A percentile compares a stretch with the other conserved stretches of the same genome.
phyloP scores from a whole-genome alignment of 1,284 basidiomycete species.

The Boletus mariae region DNA sequence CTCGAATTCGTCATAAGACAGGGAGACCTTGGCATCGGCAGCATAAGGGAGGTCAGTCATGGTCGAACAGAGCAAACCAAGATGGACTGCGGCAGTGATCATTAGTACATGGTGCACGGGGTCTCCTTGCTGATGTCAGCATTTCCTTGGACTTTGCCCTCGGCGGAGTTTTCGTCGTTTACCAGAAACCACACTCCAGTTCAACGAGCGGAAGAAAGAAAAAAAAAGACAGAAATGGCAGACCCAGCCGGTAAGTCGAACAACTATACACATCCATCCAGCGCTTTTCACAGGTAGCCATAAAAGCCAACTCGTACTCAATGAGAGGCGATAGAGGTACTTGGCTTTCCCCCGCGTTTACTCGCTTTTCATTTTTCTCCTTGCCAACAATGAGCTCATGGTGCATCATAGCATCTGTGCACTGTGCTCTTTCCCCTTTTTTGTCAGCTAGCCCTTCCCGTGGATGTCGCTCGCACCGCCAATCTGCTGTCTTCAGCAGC shows the following conservation, averaged over 20 bases:
- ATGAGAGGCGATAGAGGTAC: slow-evolving; percentile 36
- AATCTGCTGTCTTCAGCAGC: slow-evolving; percentile 38
- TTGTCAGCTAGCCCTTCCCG: slow-evolving; percentile 56
- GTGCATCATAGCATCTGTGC: slow-evolving; percentile 53
- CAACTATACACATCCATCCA: slow-evolving; percentile 9
- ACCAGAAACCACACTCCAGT: slow-evolving; percentile 25
- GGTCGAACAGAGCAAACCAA: slow-evolving; percentile 7
- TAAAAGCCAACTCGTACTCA: slow-evolving; percentile 30
- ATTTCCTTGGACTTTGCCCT: background rate
- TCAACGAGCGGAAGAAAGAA: slow-evolving; percentile 4
- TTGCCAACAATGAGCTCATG: slow-evolving; percentile 50
- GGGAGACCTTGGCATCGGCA: slow-evolving; percentile 87
- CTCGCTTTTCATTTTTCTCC: slow-evolving; percentile 22
- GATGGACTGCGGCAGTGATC: slow-evolving; percentile 12
- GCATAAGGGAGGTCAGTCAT: slow-evolving; percentile 95
- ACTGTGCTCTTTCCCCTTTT: slow-evolving; percentile 50
- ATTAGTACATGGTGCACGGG: slow-evolving; percentile 17
- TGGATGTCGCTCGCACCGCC: slow-evolving; percentile 36
- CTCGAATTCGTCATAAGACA: slow-evolving; percentile 87
- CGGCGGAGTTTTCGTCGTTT: slow-evolving; percentile 24
- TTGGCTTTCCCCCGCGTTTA: slow-evolving; percentile 26
- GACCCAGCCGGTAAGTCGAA: slow-evolving; percentile 35
- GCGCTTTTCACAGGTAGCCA: slow-evolving; percentile 30
- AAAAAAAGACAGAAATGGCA: slow-evolving; percentile 39
- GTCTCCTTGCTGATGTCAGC: slow-evolving; percentile 30